Percentiles rank a stretch among this genome's conserved stretches.
Conservation (phyloP, 768 basidiomycete species). For the Russula emetica region DNA sequence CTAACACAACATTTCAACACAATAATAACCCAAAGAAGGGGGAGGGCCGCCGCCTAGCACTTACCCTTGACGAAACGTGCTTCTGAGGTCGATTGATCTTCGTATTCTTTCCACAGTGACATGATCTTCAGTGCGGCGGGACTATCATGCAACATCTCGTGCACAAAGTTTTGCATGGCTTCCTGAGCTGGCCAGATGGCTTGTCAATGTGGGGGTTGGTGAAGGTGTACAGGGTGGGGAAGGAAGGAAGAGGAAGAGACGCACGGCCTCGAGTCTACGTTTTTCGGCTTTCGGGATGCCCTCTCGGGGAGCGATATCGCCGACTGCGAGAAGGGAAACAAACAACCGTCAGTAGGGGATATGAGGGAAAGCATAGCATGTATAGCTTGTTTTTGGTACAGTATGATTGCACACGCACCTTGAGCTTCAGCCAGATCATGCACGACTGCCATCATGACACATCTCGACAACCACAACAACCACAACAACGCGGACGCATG, state of each 20-base stretch:
- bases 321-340: slow-evolving; percentile 52
- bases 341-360: background rate
- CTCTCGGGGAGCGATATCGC: slow-evolving; percentile 90
- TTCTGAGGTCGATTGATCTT: slow-evolving; percentile 65
- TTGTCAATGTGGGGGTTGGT: background rate
- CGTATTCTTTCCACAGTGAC: slow-evolving; percentile 84
- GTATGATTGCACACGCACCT: slow-evolving; percentile 48
- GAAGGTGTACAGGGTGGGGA: background rate
- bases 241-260: slow-evolving; percentile 25
- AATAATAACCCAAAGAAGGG: background rate
- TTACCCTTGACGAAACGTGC: slow-evolving; percentile 88
- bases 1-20: slow-evolving; percentile 37
- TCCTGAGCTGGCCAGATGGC: slow-evolving; percentile 42
- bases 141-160: slow-evolving; percentile 81
- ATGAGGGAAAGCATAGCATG: background rate
- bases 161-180: slow-evolving; percentile 86
- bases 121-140: slow-evolving; percentile 65
- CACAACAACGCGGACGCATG: no score
- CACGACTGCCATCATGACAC: slow-evolving; percentile 84
- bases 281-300: slow-evolving; percentile 82
- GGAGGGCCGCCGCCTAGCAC: slow-evolving; percentile 32
- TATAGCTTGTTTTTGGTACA: background rate
- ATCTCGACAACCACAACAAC: slow-evolving; percentile 41
- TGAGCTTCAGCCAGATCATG: slow-evolving; percentile 97
- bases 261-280: slow-evolving; percentile 63